phyloP scores from a whole-genome alignment of 768 basidiomycete species.

The Multifurca ochricompacta region DNA sequence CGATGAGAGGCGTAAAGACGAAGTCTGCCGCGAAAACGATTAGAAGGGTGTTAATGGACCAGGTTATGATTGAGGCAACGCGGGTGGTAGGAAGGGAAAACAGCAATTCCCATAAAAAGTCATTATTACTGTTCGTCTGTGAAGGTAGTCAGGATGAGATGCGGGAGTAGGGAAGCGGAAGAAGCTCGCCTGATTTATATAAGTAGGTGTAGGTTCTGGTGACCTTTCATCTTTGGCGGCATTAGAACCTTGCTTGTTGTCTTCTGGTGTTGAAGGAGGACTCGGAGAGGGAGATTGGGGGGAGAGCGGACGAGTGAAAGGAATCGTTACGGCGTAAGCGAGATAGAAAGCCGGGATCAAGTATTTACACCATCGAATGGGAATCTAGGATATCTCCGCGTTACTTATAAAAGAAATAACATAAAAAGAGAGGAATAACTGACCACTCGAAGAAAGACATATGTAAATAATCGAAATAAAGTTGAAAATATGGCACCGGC shows the following conservation, averaged over 20 bases:
- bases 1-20: slow-evolving; percentile 45
- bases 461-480: slow-evolving; percentile 37
- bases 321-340: slow-evolving; percentile 18
- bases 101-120: slow-evolving; percentile 23
- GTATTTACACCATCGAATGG: slow-evolving; percentile 28
- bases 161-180: slow-evolving; percentile 28
- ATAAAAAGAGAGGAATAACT: slow-evolving; percentile 20
- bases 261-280: not conserved
- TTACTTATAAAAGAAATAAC: not conserved
- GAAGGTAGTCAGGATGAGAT: slow-evolving; percentile 7
- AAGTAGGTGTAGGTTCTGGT: too few species aligned
- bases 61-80: slow-evolving; percentile 21
- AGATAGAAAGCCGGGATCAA: slow-evolving; percentile 19
- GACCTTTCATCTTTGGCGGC: not conserved
- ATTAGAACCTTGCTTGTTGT: not conserved
- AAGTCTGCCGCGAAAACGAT: slow-evolving; percentile 40
- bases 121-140: not conserved
- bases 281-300: not conserved
- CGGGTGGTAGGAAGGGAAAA: slow-evolving; percentile 30
- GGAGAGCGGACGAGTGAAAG: not conserved
- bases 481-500: slow-evolving; percentile 26
- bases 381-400: not conserved
- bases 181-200: slow-evolving; percentile 25
- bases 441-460: slow-evolving; percentile 46
- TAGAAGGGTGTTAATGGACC: slow-evolving; percentile 36